Percentiles rank a stretch among this genome's conserved stretches.
Conservation (phyloP, 176 grass and related monocot species). For the Triticum dicoccoides region DNA sequence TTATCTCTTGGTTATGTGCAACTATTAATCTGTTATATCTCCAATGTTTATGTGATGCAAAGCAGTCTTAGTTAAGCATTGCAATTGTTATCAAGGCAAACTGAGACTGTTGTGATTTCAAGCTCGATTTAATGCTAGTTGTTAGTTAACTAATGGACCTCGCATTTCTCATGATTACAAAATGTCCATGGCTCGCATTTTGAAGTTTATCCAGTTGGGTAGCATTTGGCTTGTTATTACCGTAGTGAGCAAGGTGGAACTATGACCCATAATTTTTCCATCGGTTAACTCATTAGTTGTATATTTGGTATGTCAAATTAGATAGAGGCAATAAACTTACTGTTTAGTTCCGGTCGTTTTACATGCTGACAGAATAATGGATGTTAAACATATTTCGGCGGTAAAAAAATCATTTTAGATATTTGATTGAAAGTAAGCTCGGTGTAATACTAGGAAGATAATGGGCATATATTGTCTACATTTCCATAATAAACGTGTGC, state of each 20-base stretch:
- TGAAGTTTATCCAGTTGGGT: background rate
- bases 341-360: background rate
- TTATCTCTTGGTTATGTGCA: background rate
- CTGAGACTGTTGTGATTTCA: background rate
- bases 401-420: background rate
- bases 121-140: background rate
- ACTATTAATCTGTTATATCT: background rate
- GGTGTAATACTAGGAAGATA: background rate
- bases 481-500: background rate
- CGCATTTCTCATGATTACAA: background rate
- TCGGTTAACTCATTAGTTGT: background rate
- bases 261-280: background rate
- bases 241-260: background rate
- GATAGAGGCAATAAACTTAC: background rate
- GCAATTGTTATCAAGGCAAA: background rate
- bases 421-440: background rate
- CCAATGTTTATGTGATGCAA: background rate
- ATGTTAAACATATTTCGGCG: slow-evolving; percentile 23
- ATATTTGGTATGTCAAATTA: background rate
- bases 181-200: background rate
- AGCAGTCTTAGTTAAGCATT: background rate
- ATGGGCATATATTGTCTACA: background rate
- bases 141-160: background rate
- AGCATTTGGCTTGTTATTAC: background rate
- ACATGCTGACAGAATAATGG: background rate